Percentiles rank a stretch among this genome's conserved stretches.
Evolutionary conservation across 352 stramenopile species (phyloP).

Genomic region (Globisporangium lucens): DNA sequence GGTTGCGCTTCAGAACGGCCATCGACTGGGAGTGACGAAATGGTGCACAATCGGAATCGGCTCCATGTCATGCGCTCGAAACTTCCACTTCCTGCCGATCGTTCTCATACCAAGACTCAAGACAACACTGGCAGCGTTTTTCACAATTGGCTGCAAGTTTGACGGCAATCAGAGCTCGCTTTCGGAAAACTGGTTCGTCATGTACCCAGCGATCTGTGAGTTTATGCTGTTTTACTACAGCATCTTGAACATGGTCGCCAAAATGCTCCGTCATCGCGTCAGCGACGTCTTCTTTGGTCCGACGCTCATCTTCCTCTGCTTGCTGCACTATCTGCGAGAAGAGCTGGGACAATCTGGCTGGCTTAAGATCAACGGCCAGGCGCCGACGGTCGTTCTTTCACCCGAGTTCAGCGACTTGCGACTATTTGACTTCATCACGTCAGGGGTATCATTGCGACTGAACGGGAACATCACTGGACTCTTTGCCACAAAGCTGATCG

Average conservation of each 20-base stretch:
- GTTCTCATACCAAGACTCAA: slow-evolving; percentile 19
- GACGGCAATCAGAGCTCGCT: slow-evolving; percentile 18
- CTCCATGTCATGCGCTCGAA: slow-evolving; percentile 17
- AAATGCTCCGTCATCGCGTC: slow-evolving; percentile 17
- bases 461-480: slow-evolving; percentile 16
- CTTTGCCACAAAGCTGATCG: slow-evolving; percentile 12
- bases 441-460: slow-evolving; percentile 6
- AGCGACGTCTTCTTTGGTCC: slow-evolving; percentile 24
- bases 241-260: slow-evolving; percentile 23
- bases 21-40: slow-evolving; percentile 6
- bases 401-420: slow-evolving; percentile 13
- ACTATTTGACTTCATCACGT: slow-evolving; percentile 9
- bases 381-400: slow-evolving; percentile 7
- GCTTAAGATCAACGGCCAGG: slow-evolving; percentile 11
- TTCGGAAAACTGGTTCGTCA: slow-evolving; percentile 23
- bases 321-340: slow-evolving; percentile 24
- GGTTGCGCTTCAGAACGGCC: slow-evolving; percentile 18
- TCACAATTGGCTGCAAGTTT: slow-evolving; percentile 17
- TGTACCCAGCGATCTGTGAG: slow-evolving; percentile 24
- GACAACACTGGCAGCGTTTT: slow-evolving; percentile 19
- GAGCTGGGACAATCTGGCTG: background rate
- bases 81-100: slow-evolving; percentile 24
- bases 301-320: slow-evolving; percentile 18
- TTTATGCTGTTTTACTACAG: slow-evolving; percentile 27
- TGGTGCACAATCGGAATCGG: slow-evolving; percentile 18